Base-by-base conservation (phyloP, 345 rosid genomes). In the Populus ilicifolia region DNA sequence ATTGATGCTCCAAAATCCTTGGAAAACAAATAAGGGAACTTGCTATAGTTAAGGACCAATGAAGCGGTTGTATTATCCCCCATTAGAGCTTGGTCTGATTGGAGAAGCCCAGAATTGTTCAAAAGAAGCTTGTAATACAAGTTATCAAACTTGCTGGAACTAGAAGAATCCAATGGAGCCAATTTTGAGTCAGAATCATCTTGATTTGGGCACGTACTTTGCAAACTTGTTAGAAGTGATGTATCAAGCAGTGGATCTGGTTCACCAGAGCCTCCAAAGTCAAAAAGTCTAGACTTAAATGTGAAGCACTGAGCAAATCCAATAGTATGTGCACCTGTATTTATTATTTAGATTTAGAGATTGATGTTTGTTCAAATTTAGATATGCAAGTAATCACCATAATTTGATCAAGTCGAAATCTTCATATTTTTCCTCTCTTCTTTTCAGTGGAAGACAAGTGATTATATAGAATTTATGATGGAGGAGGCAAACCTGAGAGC, bases 291-390 rank as follows among this genome's bases (percentile, higher is more conserved):
- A 39, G 80, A 65, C 86, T 90, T 91, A 87, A 91, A 89, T 25
- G 89, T 82, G 84, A 84, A 82, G 80, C 96, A 91, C 76, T 87
- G 96, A 56, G 96, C 92, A 70, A 89, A 89, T 5, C 92, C 96
- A 71, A 91, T 82, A 0, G 89, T 91, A 78, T 90, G 92, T 33
- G 84, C 93, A 54, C 96, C 93, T 89, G 80, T 23, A n/a, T 10
- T 64, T 65, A 1, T 39, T 4, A 38, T 35, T 8, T 21, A 21
- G 65, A 64, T 27, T 64, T 46, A 12, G 50, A 46, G 1, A 13
- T 46, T 46, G 50, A 46, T 46, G 5, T 46, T 2, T 14, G 17
- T 46, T 46, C 50, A 46, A 3, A 46, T 46, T 14, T 46, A 14
- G 50, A 46, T 46, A 14, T 12, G 4, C 50, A 14, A 14, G 50